A percentile compares a stretch with the other conserved stretches of the same genome.
Conservation (phyloP, 1,284 basidiomycete genomes). For the Porphyrellus sp. region DNA sequence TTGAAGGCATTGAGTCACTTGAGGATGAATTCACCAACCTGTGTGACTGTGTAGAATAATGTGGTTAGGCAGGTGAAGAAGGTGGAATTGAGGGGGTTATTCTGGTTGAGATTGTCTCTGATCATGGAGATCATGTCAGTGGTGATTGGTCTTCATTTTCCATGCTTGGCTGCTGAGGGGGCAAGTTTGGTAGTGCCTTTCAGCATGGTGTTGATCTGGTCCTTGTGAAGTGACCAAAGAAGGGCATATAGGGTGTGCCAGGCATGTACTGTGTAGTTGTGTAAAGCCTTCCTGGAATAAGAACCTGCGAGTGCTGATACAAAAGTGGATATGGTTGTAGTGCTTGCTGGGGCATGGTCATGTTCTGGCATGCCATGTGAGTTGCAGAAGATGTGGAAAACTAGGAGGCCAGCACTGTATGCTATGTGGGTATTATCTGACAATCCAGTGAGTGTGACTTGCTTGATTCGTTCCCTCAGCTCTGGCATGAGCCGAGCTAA, state of each 20-base stretch:
- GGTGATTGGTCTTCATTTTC: not conserved
- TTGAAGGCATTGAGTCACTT: not conserved
- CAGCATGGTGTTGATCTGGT: not conserved
- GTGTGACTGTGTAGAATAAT: not conserved
- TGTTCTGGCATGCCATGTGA: not conserved
- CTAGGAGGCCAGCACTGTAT: not conserved
- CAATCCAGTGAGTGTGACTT: too few species aligned
- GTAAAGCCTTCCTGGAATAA: not conserved
- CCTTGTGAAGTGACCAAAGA: too few species aligned
- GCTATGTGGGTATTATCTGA: not conserved
- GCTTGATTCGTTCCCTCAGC: too few species aligned
- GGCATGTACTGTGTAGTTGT: not conserved
- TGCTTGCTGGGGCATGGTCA: rapidly evolving
- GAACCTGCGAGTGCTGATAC: not conserved
- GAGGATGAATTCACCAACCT: not conserved
- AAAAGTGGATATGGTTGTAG: not conserved
- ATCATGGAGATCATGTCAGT: not conserved
- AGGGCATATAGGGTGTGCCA: not conserved
- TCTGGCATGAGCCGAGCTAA: too few species aligned
- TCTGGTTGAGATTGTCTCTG: not conserved
- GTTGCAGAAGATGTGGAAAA: not conserved
- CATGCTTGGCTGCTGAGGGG: rapidly evolving
- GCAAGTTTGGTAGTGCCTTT: not conserved
- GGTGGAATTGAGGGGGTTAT: not conserved
- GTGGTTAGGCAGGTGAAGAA: not conserved